Percentiles rank a stretch among this genome's conserved stretches.
phyloP scores from a whole-genome alignment of 2,329 filamentous ascomycete genomes.

The Aspergillus sergii region DNA sequence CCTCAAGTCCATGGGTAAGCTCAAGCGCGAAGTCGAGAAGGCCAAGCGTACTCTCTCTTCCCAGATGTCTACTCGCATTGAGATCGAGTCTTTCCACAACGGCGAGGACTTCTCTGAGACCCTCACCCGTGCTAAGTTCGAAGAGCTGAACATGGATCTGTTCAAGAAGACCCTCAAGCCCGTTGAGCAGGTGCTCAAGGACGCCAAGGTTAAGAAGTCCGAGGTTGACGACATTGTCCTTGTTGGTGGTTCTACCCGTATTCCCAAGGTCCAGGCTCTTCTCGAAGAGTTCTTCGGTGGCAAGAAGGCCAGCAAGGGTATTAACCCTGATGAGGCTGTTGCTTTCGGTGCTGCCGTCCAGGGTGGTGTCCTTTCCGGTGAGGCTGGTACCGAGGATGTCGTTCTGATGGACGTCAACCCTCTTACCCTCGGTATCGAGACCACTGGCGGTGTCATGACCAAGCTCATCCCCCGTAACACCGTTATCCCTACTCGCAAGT shows the following conservation, averaged over 20 bases:
- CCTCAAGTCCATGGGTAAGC: slow-evolving; percentile 96
- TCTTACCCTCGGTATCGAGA: slow-evolving; percentile 94
- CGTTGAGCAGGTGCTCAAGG: slow-evolving; percentile 97
- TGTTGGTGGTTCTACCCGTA: slow-evolving; percentile 98
- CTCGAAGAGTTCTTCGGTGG: slow-evolving; percentile 94
- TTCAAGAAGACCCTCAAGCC: slow-evolving; percentile 99
- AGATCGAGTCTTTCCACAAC: slow-evolving; percentile 96
- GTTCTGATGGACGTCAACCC: slow-evolving; percentile 98
- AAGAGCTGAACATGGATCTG: slow-evolving; percentile 97
- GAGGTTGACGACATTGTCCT: slow-evolving; percentile 97
- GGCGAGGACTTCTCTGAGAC: slow-evolving; percentile 99
- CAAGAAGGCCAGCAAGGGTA: slow-evolving; percentile 98
- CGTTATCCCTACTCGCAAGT: slow-evolving; percentile 92
- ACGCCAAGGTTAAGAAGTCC: slow-evolving; percentile 94
- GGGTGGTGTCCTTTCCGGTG: slow-evolving; percentile 89
- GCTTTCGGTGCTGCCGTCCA: slow-evolving; percentile 97
- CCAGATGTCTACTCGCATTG: slow-evolving; percentile 89
- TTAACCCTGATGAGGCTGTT: slow-evolving; percentile 99
- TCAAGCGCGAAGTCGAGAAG: slow-evolving; percentile 99
- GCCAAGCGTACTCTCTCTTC: slow-evolving; percentile 97
- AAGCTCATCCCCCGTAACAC: slow-evolving; percentile 95
- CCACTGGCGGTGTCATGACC: slow-evolving; percentile 96
- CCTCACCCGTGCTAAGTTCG: slow-evolving; percentile 97
- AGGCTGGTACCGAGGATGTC: slow-evolving; percentile 75
- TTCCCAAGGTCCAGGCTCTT: slow-evolving; percentile 92